phyloP scores from a whole-genome alignment of 1,139 yeast genomes.

The Taphrina flavorubra region DNA sequence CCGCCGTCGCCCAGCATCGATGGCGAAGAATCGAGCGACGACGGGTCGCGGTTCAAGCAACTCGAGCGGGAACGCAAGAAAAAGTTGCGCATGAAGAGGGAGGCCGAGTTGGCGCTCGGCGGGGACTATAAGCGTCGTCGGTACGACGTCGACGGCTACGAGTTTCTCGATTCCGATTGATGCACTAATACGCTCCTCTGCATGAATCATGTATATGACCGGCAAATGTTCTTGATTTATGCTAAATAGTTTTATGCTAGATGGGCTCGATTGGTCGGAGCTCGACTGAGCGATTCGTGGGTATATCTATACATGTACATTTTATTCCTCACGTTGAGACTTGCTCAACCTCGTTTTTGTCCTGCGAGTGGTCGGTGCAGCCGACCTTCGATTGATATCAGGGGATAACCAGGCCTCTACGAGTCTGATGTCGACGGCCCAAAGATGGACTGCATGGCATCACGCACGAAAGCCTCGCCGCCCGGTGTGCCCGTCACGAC shows the following conservation, averaged over 20 bases:
- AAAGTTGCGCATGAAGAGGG: slow-evolving; percentile 32
- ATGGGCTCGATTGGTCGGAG: no score
- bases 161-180: slow-evolving; percentile 33
- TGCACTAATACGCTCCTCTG: neutral
- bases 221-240: no score
- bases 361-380: no score
- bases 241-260: no score
- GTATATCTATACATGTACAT: no score
- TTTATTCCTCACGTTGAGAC: no score
- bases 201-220: no score
- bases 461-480: slow-evolving; percentile 12
- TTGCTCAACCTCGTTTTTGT: no score
- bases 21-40: slow-evolving; percentile 33
- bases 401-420: no score
- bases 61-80: slow-evolving; percentile 34
- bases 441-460: slow-evolving; percentile 24
- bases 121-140: slow-evolving; percentile 30
- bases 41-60: slow-evolving; percentile 37
- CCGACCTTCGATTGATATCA: no score
- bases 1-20: slow-evolving; percentile 9
- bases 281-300: no score
- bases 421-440: neutral
- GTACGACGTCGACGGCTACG: slow-evolving; percentile 29
- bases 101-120: slow-evolving; percentile 24
- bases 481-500: slow-evolving; percentile 49